These are phyloP conservation scores for Puccinia polysora DNA, from an alignment of 1,284 basidiomycete species.

Conservation along the genomic window DNA sequence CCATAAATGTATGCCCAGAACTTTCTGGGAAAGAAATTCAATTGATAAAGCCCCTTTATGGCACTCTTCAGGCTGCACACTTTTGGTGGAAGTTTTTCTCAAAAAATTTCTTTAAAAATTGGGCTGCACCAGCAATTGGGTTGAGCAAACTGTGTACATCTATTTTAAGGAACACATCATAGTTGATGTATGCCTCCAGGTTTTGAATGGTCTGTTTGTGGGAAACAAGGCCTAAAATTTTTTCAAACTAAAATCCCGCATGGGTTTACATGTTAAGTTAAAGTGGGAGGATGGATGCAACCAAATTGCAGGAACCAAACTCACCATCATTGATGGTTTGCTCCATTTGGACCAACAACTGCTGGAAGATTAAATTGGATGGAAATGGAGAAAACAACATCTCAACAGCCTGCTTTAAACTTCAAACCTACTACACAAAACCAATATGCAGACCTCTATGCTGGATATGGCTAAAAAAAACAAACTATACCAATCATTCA, in stretches of 20 bases:
- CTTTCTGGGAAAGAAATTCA: background rate
- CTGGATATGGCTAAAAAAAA: background rate
- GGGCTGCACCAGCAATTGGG: background rate
- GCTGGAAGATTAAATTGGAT: background rate
- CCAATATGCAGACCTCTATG: background rate
- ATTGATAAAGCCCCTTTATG: background rate
- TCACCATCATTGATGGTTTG: background rate
- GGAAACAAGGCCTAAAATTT: background rate
- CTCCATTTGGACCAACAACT: background rate
- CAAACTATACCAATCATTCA: background rate
- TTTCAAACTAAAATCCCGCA: background rate
- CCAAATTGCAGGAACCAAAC: background rate
- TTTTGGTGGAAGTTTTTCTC: constrained; percentile 1
- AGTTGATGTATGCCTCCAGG: background rate
- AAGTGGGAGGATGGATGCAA: background rate
- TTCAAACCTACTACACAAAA: background rate
- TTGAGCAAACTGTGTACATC: background rate
- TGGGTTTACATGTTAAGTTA: background rate
- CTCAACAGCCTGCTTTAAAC: too few relatives aligned
- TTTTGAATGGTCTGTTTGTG: background rate
- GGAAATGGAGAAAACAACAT: background rate
- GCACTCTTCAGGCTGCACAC: background rate
- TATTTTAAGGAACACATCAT: background rate
- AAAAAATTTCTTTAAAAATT: background rate
- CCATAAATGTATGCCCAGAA: background rate